A percentile compares a stretch with the other conserved stretches of the same genome.
phyloP scores from a whole-genome alignment of 495 filamentous ascomycete species.

The Cudoniella acicularis region DNA sequence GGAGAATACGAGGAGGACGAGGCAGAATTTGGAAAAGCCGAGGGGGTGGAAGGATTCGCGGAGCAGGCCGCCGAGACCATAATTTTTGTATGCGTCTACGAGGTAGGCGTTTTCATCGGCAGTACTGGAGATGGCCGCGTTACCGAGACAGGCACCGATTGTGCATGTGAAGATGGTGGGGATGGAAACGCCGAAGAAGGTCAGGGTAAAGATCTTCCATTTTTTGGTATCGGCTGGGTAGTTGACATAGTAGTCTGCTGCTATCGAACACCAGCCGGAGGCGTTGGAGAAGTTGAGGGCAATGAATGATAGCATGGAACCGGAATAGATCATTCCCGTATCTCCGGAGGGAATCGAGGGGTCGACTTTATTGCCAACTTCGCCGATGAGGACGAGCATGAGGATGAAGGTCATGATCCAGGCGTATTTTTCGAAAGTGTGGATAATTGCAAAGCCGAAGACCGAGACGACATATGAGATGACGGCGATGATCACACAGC shows the following conservation, averaged over 20 bases:
- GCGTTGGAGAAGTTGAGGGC: conserved; percentile 55
- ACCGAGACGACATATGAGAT: conserved; percentile 54
- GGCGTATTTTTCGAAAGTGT: conserved; percentile 58
- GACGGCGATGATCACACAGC: conserved; percentile 46
- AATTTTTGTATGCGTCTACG: conserved; percentile 37
- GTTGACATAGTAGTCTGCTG: conserved; percentile 61
- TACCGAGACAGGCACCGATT: conserved; percentile 50
- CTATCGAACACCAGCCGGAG: conserved; percentile 58
- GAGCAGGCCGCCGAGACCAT: conserved; percentile 58
- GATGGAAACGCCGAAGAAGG: conserved; percentile 43
- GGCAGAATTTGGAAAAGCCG: conserved; percentile 56
- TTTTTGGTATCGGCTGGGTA: conserved; percentile 53
- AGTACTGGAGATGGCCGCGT: conserved; percentile 43
- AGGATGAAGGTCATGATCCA: conserved; percentile 55
- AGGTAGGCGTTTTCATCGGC: conserved; percentile 34
- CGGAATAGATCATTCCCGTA: conserved; percentile 32
- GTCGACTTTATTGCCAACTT: conserved; percentile 46
- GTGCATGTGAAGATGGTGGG: conserved; percentile 56
- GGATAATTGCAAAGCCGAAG: conserved; percentile 53
- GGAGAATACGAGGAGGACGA: conserved; percentile 52
- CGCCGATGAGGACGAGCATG: conserved; percentile 43
- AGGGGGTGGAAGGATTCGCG: conserved; percentile 49
- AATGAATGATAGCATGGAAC: conserved; percentile 47
- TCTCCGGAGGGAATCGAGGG: conserved; percentile 26
- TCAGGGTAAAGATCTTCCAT: conserved; percentile 51